Evolutionary conservation across 495 filamentous ascomycete species (phyloP).

Genomic region (Aspergillus heteromorphus): DNA sequence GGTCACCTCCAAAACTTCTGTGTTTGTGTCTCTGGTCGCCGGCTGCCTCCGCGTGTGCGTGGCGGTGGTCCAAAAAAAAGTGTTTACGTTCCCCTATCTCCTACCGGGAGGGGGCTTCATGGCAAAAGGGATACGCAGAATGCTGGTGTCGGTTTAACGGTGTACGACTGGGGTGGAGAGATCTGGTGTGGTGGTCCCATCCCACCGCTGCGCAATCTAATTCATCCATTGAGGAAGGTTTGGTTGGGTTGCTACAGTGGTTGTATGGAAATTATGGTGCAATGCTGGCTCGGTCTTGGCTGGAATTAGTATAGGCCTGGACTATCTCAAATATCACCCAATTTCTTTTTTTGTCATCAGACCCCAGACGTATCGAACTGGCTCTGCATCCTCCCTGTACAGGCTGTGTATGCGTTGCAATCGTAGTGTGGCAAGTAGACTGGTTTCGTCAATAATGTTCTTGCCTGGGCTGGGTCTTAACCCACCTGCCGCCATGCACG

Average conservation of each 20-base stretch:
- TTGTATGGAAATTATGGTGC: constrained; percentile 14
- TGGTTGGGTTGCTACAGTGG: constrained; percentile 21
- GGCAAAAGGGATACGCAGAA: constrained; percentile 6
- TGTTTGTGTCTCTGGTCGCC: constrained; percentile 10
- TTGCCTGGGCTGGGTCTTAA: neutral
- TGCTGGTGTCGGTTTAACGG: constrained; percentile 15
- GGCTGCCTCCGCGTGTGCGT: neutral
- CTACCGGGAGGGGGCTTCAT: neutral
- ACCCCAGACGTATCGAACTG: too few species aligned
- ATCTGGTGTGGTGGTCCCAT: constrained; percentile 10
- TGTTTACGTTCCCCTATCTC: neutral
- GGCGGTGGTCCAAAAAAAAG: neutral
- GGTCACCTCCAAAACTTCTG: constrained; percentile 1
- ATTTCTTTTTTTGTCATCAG: constrained; percentile 20
- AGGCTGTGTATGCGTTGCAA: too few species aligned
- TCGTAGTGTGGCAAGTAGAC: too few species aligned
- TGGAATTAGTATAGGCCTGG: constrained; percentile 30
- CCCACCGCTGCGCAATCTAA: constrained; percentile 5
- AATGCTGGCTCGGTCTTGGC: constrained; percentile 22
- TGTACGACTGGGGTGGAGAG: constrained; percentile 12
- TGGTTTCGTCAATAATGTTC: too few species aligned
- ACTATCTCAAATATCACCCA: constrained; percentile 29
- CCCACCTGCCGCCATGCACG: too few species aligned
- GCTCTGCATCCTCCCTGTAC: too few species aligned
- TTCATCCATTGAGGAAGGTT: constrained; percentile 4